These are phyloP conservation scores for Phytopythium sindhum DNA, from an alignment of 352 stramenopile species.

Conservation along the genomic window DNA sequence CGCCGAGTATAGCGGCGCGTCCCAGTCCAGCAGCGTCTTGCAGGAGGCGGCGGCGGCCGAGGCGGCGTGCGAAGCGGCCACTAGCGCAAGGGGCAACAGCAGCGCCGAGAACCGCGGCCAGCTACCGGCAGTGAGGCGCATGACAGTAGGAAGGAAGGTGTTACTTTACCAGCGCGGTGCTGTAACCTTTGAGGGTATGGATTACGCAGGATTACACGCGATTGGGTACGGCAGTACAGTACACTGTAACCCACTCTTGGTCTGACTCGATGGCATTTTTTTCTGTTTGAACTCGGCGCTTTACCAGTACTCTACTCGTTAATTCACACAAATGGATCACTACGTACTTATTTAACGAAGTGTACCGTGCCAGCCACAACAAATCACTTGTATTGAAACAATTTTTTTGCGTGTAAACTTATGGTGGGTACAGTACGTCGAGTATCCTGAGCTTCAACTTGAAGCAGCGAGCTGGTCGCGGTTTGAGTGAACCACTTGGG, in stretches of 20 bases:
- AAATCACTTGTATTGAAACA: neutral
- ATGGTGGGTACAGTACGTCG: neutral
- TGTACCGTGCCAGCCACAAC: neutral
- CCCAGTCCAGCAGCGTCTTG: conserved; percentile 16
- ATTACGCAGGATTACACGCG: no score
- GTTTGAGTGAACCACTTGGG: no score
- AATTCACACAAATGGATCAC: no score
- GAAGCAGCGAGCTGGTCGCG: neutral
- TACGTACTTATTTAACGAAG: neutral
- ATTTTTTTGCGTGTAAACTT: neutral
- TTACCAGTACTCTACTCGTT: no score
- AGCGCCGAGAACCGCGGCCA: neutral
- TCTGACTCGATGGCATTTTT: neutral
- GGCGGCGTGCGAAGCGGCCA: neutral
- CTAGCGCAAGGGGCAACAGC: neutral
- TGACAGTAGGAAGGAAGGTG: neutral
- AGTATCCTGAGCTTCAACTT: neutral
- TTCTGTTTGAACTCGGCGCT: neutral
- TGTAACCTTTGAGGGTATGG: conserved; percentile 1
- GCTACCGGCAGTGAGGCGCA: neutral
- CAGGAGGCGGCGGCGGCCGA: conserved; percentile 1
- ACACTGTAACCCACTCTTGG: no score
- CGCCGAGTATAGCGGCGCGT: conserved; percentile 14
- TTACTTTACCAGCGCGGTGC: no score
- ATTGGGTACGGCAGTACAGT: no score